Evolutionary conservation across 2,329 filamentous ascomycete genomes (phyloP).

Genomic region (Cytospora piceae): DNA sequence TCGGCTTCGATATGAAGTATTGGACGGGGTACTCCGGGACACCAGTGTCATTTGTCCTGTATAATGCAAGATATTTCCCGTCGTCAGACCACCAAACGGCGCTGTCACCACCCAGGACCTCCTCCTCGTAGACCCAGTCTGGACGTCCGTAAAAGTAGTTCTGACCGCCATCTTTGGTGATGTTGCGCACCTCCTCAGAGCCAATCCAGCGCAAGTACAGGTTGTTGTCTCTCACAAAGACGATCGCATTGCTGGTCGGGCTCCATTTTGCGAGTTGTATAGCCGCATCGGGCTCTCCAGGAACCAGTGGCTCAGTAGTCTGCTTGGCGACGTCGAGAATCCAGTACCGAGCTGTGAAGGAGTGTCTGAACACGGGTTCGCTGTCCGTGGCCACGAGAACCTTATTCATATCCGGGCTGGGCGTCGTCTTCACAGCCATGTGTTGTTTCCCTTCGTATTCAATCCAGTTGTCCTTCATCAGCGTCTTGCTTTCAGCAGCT

Average conservation of each 20-base stretch:
- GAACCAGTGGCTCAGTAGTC: conserved; percentile 75
- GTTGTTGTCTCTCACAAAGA: conserved; percentile 92
- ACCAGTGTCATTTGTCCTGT: conserved; percentile 89
- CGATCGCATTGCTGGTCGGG: conserved; percentile 80
- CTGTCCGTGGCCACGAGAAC: conserved; percentile 78
- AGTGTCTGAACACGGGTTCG: conserved; percentile 86
- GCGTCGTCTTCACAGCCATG: conserved; percentile 65
- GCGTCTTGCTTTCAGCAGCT: conserved; percentile 59
- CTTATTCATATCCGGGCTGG: conserved; percentile 82
- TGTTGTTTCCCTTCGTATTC: conserved; percentile 59
- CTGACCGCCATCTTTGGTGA: conserved; percentile 84
- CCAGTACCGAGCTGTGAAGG: conserved; percentile 84
- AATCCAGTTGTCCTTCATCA: conserved; percentile 75
- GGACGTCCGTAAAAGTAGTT: conserved; percentile 95
- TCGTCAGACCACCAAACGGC: conserved; percentile 96
- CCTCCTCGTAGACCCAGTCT: conserved; percentile 93
- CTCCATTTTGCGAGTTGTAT: conserved; percentile 91
- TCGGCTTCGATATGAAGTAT: conserved; percentile 88
- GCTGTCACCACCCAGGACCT: conserved; percentile 77
- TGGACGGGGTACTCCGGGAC: conserved; percentile 93
- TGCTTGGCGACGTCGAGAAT: conserved; percentile 88
- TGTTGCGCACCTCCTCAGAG: conserved; percentile 64
- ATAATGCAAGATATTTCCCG: conserved; percentile 86
- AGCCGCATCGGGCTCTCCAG: conserved; percentile 62
- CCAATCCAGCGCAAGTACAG: conserved; percentile 73